Evolutionary conservation across 2,329 filamentous ascomycete species (phyloP).

Genomic region (Chaetothyriales sp.): DNA sequence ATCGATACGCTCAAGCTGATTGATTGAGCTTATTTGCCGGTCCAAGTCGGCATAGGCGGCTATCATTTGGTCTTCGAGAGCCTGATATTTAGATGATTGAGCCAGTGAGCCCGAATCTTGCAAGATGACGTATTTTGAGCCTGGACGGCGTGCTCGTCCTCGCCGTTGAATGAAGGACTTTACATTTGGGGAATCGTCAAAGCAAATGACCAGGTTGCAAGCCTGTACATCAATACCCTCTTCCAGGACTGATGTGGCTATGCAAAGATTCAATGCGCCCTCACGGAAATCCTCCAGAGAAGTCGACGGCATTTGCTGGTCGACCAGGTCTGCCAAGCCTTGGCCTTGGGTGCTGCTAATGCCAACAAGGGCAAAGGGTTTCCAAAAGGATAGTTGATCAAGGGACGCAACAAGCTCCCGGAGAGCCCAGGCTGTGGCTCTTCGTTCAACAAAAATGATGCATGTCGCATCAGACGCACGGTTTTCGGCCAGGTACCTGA

Average conservation of each 20-base stretch:
- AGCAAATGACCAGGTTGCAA: conserved; percentile 51
- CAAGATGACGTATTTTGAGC: conserved; percentile 42
- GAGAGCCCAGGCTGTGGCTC: conserved; percentile 46
- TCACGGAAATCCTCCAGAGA: conserved; percentile 40
- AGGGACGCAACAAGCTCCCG: conserved; percentile 41
- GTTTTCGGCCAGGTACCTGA: conserved; percentile 36
- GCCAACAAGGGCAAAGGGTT: conserved; percentile 39
- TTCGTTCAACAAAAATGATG: conserved; percentile 53
- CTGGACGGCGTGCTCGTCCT: conserved; percentile 44
- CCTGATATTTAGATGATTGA: conserved; percentile 41
- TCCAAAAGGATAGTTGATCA: conserved; percentile 27
- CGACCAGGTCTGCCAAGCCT: conserved; percentile 37
- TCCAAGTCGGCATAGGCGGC: conserved; percentile 43
- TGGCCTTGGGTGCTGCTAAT: conserved; percentile 28
- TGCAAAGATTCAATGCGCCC: conserved; percentile 41
- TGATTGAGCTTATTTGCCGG: conserved; percentile 23
- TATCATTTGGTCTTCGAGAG: conserved; percentile 60
- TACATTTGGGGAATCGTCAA: conserved; percentile 45
- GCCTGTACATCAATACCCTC: conserved; percentile 48
- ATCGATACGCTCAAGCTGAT: conserved; percentile 35
- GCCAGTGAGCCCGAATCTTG: conserved; percentile 18
- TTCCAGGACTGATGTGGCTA: conserved; percentile 44
- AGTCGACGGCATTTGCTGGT: conserved; percentile 32
- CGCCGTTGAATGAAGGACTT: conserved; percentile 52
- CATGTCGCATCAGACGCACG: conserved; percentile 35